A percentile compares a stretch with the other conserved stretches of the same genome.
Conservation (phyloP, 2,329 filamentous ascomycete species). For the Trichoderma simmonsii region DNA sequence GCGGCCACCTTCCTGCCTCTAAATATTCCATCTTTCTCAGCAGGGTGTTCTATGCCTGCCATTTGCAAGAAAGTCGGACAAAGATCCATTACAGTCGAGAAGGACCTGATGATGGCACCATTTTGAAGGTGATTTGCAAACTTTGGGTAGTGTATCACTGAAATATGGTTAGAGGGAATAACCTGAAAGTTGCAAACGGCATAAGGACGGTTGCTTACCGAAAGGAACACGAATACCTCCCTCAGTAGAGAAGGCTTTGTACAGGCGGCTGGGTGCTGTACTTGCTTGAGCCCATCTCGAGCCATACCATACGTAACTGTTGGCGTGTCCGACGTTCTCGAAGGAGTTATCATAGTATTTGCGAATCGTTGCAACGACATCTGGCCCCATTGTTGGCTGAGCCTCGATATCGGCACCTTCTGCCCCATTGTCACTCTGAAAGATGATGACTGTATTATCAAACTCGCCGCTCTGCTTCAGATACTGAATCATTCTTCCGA, state of each 20-base stretch:
- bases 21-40: neutral
- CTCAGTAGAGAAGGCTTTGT: slow-evolving; percentile 41
- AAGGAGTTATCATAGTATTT: slow-evolving; percentile 26
- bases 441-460: slow-evolving; percentile 62
- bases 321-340: neutral
- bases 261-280: slow-evolving; percentile 35
- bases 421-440: slow-evolving; percentile 62
- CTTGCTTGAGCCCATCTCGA: slow-evolving; percentile 49
- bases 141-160: neutral
- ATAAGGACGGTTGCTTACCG: neutral
- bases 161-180: neutral
- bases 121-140: neutral
- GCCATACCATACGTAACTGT: slow-evolving; percentile 58
- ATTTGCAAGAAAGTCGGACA: neutral
- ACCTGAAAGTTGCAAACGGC: neutral
- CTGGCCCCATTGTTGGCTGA: neutral
- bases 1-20: neutral
- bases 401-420: slow-evolving; percentile 59
- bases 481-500: slow-evolving; percentile 57
- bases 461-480: slow-evolving; percentile 54
- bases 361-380: slow-evolving; percentile 21
- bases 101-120: neutral
- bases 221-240: slow-evolving; percentile 51
- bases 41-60: neutral
- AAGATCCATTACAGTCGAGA: neutral